Evolutionary conservation across 441 rosid species (phyloP).

Genomic region (Gossypium gossypioides): DNA sequence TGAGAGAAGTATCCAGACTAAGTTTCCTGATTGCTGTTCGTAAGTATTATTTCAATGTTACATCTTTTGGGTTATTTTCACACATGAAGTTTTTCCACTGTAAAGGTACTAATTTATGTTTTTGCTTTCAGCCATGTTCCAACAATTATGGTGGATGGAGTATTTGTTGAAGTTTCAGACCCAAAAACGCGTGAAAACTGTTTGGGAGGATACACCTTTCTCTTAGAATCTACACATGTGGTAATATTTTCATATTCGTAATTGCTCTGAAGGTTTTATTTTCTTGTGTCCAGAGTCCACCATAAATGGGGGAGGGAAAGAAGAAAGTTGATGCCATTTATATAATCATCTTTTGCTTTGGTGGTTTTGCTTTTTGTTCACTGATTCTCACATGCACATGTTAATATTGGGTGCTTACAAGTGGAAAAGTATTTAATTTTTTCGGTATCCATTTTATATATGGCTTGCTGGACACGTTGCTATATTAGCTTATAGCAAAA

Average conservation of each 20-base stretch:
- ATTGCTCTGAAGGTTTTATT: conserved; percentile 1
- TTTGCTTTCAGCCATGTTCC: conserved; percentile 40
- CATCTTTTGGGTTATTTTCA: conserved; percentile 4
- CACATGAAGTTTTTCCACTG: conserved; percentile 5
- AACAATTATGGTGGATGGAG: conserved; percentile 50
- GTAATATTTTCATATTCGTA: conserved; percentile 30
- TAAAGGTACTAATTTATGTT: not conserved
- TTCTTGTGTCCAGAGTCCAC: not conserved
- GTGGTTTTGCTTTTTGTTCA: not conserved
- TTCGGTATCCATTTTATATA: not conserved
- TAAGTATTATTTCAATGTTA: conserved; percentile 36
- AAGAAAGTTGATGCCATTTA: not conserved
- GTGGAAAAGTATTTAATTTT: not conserved
- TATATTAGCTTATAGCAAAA: not conserved
- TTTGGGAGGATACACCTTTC: conserved; percentile 56
- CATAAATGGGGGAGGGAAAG: not conserved
- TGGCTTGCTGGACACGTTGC: not conserved
- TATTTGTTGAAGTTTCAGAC: conserved; percentile 50
- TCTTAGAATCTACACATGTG: conserved; percentile 45
- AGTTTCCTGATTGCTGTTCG: conserved; percentile 60
- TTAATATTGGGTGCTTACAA: not conserved
- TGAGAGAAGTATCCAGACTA: conserved; percentile 51
- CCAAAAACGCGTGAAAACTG: conserved; percentile 50
- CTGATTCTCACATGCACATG: not conserved
- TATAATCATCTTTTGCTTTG: not conserved